These are phyloP conservation scores for Paramarasmius palmivorus DNA, from an alignment of 1,284 basidiomycete genomes.

Conservation along the genomic window DNA sequence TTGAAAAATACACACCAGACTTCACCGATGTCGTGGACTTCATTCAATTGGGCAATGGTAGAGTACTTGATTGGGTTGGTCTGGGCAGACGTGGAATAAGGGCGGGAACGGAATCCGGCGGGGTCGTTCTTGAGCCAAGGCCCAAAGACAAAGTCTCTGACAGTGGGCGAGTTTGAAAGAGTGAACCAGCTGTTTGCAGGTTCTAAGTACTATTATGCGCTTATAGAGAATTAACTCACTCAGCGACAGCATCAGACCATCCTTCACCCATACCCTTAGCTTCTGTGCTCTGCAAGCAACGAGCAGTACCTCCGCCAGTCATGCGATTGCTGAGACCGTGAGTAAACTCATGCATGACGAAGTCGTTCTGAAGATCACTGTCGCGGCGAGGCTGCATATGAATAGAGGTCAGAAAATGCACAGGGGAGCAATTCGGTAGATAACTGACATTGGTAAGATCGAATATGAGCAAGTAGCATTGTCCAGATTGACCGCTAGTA, in stretches of 20 bases:
- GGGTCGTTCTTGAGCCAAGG: slow-evolving; percentile 31
- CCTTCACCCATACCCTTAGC: slow-evolving; percentile 55
- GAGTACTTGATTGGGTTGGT: slow-evolving; percentile 42
- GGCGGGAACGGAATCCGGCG: slow-evolving; percentile 36
- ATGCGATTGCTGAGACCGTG: slow-evolving; percentile 39
- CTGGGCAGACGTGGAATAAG: slow-evolving; percentile 41
- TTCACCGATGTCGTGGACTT: slow-evolving; percentile 37
- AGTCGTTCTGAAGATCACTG: slow-evolving; percentile 40
- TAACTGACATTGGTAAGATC: slow-evolving; percentile 28
- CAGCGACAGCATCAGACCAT: slow-evolving; percentile 54
- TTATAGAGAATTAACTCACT: slow-evolving; percentile 32
- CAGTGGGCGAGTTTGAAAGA: slow-evolving; percentile 27
- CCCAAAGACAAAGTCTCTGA: slow-evolving; percentile 41
- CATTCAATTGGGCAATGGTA: slow-evolving; percentile 31
- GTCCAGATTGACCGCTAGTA: slow-evolving; percentile 31
- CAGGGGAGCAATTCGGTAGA: background rate
- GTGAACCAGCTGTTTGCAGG: slow-evolving; percentile 34
- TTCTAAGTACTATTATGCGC: background rate
- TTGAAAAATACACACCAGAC: background rate
- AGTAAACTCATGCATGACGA: slow-evolving; percentile 37
- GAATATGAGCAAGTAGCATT: slow-evolving; percentile 36
- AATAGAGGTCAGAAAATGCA: background rate
- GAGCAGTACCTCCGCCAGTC: slow-evolving; percentile 47
- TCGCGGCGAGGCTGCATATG: slow-evolving; percentile 34
- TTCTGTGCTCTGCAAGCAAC: slow-evolving; percentile 50